A percentile compares a stretch with the other conserved stretches of the same genome.
Conservation (phyloP, 306 rosid genomes). For the Hippophae rhamnoides region DNA sequence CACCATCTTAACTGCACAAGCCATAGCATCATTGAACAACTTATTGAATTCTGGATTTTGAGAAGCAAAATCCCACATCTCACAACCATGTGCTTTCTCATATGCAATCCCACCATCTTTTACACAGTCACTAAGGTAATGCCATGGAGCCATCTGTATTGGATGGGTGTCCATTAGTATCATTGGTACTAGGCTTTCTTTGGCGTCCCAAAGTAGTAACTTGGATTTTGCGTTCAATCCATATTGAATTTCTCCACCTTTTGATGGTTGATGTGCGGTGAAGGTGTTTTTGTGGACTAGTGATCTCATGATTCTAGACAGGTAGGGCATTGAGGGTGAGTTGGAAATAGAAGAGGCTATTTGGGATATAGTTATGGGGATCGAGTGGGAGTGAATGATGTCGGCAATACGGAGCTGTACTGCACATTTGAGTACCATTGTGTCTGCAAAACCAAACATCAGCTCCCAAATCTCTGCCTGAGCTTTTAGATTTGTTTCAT, state of each 20-base stretch:
- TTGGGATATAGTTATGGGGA: conserved; percentile 16
- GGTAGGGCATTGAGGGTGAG: conserved; percentile 14
- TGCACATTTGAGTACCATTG: conserved; percentile 27
- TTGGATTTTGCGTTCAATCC: conserved; percentile 15
- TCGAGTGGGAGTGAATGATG: conserved; percentile 20
- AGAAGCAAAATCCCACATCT: conserved; percentile 22
- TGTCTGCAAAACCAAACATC: background rate
- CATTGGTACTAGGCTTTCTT: conserved; percentile 12
- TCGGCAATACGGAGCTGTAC: conserved; percentile 28
- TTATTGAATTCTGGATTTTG: conserved; percentile 12
- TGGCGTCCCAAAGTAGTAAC: conserved; percentile 19
- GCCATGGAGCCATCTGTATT: conserved; percentile 22
- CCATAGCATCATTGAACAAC: conserved; percentile 22
- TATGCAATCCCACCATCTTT: conserved; percentile 25
- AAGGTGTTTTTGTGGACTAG: conserved; percentile 14
- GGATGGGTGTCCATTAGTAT: conserved; percentile 14
- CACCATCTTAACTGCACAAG: conserved; percentile 10
- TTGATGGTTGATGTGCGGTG: conserved; percentile 3
- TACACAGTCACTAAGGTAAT: conserved; percentile 18
- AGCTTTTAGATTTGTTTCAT: background rate
- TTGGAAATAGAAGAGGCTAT: conserved; percentile 3
- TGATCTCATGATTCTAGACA: conserved; percentile 21
- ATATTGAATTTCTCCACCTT: conserved; percentile 12
- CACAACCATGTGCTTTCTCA: conserved; percentile 20
- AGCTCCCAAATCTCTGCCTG: conserved; percentile 11